These are phyloP conservation scores for Apiospora hydei DNA, from an alignment of 2,329 filamentous ascomycete species.

Conservation along the genomic window DNA sequence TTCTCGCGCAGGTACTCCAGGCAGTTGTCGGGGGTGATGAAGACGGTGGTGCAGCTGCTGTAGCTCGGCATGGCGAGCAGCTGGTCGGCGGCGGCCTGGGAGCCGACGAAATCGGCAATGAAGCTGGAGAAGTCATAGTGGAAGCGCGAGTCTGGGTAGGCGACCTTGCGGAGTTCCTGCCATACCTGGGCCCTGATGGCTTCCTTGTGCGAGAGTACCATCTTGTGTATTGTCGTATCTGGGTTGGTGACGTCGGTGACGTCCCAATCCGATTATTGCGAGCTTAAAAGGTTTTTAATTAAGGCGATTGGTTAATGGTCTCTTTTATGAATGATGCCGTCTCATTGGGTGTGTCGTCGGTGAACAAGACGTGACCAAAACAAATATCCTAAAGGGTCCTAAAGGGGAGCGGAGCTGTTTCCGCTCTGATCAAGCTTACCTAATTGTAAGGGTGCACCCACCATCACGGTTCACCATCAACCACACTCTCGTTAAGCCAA, in stretches of 20 bases:
- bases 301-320: not conserved
- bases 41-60: conserved; percentile 40
- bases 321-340: not conserved
- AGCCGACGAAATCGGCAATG: conserved; percentile 51
- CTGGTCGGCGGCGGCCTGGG: conserved; percentile 41
- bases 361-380: too few relatives aligned
- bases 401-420: not conserved
- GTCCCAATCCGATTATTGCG: not conserved
- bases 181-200: conserved; percentile 39
- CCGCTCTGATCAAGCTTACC: not conserved
- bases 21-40: conserved; percentile 53
- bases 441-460: not conserved
- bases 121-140: conserved; percentile 51
- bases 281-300: not conserved
- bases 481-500: not conserved
- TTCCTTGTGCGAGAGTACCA: conserved; percentile 30
- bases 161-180: conserved; percentile 45
- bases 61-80: conserved; percentile 44
- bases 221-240: not conserved
- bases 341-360: not conserved
- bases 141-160: conserved; percentile 51
- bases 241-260: not conserved
- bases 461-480: not conserved
- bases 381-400: not conserved
- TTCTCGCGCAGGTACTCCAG: conserved; percentile 48